Evolutionary conservation across 2,329 filamentous ascomycete genomes (phyloP).

Genomic region (Cladobotryum protrusum): DNA sequence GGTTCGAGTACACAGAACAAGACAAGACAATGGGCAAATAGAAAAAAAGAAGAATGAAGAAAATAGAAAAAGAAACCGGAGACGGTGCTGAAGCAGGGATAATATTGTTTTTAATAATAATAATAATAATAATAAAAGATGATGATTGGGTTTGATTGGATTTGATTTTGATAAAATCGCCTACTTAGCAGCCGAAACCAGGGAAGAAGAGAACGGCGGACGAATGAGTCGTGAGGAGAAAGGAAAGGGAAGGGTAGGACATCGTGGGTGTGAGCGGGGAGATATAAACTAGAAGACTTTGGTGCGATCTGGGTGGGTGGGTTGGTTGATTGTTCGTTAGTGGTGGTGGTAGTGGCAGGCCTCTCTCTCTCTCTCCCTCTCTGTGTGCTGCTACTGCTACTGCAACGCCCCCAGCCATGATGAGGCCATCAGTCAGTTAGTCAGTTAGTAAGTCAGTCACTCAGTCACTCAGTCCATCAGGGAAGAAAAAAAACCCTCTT

Average conservation of each 20-base stretch:
- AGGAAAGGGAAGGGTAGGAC: conserved; percentile 32
- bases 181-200: conserved; percentile 54
- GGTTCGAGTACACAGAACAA: no score
- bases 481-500: no score
- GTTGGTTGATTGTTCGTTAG: conserved; percentile 7
- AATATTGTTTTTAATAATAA: no score
- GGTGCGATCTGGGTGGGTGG: conserved; percentile 7
- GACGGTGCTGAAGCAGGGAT: conserved; percentile 44
- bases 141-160: conserved; percentile 13
- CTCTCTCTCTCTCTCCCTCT: background rate
- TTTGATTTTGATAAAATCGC: conserved; percentile 38
- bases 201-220: conserved; percentile 52
- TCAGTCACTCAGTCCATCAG: no score
- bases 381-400: no score
- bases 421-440: no score
- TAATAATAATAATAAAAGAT: no score
- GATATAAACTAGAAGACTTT: conserved; percentile 21
- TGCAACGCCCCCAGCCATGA: no score
- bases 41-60: conserved; percentile 33
- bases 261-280: conserved; percentile 42
- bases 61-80: conserved; percentile 38
- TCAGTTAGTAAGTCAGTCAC: no score
- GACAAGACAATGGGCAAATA: background rate
- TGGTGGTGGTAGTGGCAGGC: conserved; percentile 9
- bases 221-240: conserved; percentile 51